Conservation (phyloP, 2,329 filamentous ascomycete species). For the Biscogniauxia sp. region DNA sequence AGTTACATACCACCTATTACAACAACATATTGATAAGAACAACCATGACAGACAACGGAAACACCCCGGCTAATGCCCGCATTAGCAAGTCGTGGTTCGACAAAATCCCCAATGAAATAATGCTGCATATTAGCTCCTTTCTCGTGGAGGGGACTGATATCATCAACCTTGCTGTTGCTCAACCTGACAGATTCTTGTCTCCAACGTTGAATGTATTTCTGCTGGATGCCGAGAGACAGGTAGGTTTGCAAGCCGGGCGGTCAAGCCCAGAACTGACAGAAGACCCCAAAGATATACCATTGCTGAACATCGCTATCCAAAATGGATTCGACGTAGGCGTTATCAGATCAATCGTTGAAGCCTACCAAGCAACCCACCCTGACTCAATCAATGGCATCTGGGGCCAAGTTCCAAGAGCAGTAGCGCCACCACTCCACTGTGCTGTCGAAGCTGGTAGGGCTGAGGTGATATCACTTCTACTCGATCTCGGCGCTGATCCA, state of each 20-base stretch:
- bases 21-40: not conserved
- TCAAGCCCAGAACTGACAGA: too few species aligned
- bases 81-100: not conserved
- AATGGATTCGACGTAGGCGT: not conserved
- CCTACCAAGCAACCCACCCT: not conserved
- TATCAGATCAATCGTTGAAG: slow-evolving; percentile 1
- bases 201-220: not conserved
- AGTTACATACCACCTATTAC: not conserved
- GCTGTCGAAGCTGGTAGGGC: not conserved
- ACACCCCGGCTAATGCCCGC: too few species aligned
- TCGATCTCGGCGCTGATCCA: not conserved
- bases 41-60: not conserved
- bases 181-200: not conserved
- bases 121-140: not conserved
- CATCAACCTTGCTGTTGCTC: not conserved
- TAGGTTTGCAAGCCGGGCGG: too few species aligned
- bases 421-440: not conserved
- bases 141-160: not conserved
- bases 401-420: not conserved
- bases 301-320: not conserved
- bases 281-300: too few species aligned
- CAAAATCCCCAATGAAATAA: not conserved
- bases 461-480: slow-evolving; percentile 1
- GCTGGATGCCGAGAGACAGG: not conserved
- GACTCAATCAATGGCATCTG: slow-evolving; percentile 8